These are phyloP conservation scores for Cryptococcus sp. DNA, from an alignment of 1,284 basidiomycete genomes.

Conservation along the genomic window DNA sequence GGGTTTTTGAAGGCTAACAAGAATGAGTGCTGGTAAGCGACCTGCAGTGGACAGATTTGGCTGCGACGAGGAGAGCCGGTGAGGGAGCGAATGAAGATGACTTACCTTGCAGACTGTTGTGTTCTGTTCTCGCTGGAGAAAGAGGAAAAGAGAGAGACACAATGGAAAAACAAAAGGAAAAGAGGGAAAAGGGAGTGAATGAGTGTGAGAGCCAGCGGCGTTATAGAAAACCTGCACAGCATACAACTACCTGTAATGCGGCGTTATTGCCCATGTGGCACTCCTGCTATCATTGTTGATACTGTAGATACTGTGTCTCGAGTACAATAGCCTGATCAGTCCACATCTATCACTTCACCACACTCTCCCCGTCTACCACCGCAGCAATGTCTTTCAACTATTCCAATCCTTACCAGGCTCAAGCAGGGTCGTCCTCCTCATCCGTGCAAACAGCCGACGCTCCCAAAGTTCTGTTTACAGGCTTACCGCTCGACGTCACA, in stretches of 20 bases:
- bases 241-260: background rate
- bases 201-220: background rate
- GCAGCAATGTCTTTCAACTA: slow-evolving; percentile 20
- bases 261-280: slow-evolving; percentile 6
- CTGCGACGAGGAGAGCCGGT: background rate
- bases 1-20: slow-evolving; percentile 35
- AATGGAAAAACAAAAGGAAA: slow-evolving; percentile 12
- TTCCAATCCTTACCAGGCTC: slow-evolving; percentile 18
- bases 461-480: slow-evolving; percentile 41
- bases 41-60: background rate
- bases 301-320: background rate
- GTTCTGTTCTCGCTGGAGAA: slow-evolving; percentile 8
- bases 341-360: background rate
- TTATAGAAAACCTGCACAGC: background rate
- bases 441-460: slow-evolving; percentile 18
- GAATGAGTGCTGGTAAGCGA: slow-evolving; percentile 1
- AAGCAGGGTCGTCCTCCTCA: slow-evolving; percentile 2
- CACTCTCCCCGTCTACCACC: background rate
- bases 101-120: slow-evolving; percentile 21
- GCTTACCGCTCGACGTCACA: slow-evolving; percentile 42
- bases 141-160: slow-evolving; percentile 11
- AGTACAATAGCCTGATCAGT: background rate
- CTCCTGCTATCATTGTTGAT: background rate
- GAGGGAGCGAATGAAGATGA: background rate
- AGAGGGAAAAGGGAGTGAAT: slow-evolving; percentile 10